Percentiles rank a stretch among this genome's conserved stretches.
Evolutionary conservation across 2,329 filamentous ascomycete genomes (phyloP).

Genomic region (Penicillium oxalicum): DNA sequence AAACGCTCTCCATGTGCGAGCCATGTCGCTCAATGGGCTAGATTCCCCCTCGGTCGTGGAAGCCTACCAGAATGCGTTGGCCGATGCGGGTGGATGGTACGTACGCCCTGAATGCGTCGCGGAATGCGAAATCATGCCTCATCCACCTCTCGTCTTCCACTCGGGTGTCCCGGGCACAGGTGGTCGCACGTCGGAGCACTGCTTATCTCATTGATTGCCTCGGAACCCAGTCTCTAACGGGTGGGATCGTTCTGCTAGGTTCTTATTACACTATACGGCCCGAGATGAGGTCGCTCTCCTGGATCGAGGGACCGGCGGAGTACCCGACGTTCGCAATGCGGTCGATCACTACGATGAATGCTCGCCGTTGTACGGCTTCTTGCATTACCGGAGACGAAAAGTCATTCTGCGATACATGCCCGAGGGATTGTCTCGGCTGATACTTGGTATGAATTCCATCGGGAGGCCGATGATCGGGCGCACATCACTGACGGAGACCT

Average conservation of each 20-base stretch:
- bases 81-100: slow-evolving; percentile 91
- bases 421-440: slow-evolving; percentile 78
- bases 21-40: slow-evolving; percentile 94
- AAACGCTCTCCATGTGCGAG: slow-evolving; percentile 28
- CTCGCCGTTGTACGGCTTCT: slow-evolving; percentile 84
- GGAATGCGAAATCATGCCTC: background rate
- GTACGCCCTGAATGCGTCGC: slow-evolving; percentile 29
- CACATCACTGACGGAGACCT: slow-evolving; percentile 1
- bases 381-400: slow-evolving; percentile 83
- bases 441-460: slow-evolving; percentile 67
- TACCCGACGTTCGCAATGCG: slow-evolving; percentile 72
- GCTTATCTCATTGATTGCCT: background rate
- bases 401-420: slow-evolving; percentile 90
- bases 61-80: slow-evolving; percentile 71
- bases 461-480: background rate
- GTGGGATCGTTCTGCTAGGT: slow-evolving; percentile 53
- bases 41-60: slow-evolving; percentile 75
- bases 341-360: slow-evolving; percentile 74
- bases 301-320: slow-evolving; percentile 69
- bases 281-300: slow-evolving; percentile 83
- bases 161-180: too few relatives aligned
- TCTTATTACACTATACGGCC: slow-evolving; percentile 83
- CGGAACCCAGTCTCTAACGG: background rate
- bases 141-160: too few relatives aligned
- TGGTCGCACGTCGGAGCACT: too few relatives aligned